Percentiles rank a stretch among this genome's conserved stretches.
These are phyloP conservation scores for Dryas integrifolia DNA, from an alignment of 331 rosid species.

Conservation along the genomic window DNA sequence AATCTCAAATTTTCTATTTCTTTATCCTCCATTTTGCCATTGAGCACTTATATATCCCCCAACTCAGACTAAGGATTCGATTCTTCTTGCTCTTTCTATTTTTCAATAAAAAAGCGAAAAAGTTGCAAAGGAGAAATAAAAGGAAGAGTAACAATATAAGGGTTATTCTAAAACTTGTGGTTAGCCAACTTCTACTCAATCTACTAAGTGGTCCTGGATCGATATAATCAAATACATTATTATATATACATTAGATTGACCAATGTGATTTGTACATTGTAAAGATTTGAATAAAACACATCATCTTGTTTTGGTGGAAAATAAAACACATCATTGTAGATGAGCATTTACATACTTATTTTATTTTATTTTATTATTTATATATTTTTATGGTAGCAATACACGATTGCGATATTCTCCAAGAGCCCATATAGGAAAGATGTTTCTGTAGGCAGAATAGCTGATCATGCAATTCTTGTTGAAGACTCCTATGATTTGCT, in stretches of 20 bases:
- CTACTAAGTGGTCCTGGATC: too few relatives aligned
- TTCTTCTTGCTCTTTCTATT: too few relatives aligned
- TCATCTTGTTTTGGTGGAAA: too few relatives aligned
- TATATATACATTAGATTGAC: neutral
- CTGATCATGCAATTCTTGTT: constrained; percentile 52
- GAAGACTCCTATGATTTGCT: constrained; percentile 75
- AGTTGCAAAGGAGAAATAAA: too few relatives aligned
- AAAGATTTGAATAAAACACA: neutral
- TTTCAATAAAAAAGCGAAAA: too few relatives aligned
- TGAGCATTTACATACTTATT: neutral
- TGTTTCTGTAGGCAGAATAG: constrained; percentile 60
- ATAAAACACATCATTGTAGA: neutral
- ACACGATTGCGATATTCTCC: constrained; percentile 58
- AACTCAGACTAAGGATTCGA: too few relatives aligned
- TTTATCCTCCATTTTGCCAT: too few relatives aligned
- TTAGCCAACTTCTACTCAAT: too few relatives aligned
- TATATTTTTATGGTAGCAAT: constrained; percentile 13
- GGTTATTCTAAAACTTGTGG: too few relatives aligned
- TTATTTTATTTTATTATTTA: neutral
- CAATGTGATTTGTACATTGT: neutral
- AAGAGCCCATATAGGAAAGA: constrained; percentile 76
- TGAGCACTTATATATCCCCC: too few relatives aligned
- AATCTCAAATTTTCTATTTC: too few relatives aligned
- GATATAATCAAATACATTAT: neutral
- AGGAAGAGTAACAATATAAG: too few relatives aligned